Evolutionary conservation across 1,284 basidiomycete genomes (phyloP).

Genomic region (Heliocybe sulcata): DNA sequence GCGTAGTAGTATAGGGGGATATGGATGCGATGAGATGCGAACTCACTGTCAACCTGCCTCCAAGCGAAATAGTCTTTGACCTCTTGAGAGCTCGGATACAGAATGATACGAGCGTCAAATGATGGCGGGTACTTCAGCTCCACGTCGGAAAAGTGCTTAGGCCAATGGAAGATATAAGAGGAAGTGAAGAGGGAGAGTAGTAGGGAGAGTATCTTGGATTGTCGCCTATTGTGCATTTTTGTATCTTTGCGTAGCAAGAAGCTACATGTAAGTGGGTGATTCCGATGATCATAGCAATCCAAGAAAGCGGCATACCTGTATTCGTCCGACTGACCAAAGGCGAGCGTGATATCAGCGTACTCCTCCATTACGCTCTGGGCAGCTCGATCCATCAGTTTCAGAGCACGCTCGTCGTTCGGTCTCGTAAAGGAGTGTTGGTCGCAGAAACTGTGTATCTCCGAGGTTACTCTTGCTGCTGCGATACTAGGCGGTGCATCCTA

Average conservation of each 20-base stretch:
- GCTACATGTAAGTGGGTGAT: conserved; percentile 30
- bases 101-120: conserved; percentile 87
- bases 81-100: conserved; percentile 73
- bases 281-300: not conserved
- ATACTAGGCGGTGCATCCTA: not conserved
- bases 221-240: conserved; percentile 76
- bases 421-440: conserved; percentile 80
- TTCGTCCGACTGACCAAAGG: conserved; percentile 96
- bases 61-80: conserved; percentile 93
- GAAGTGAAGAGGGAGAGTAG: conserved; percentile 92
- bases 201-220: conserved; percentile 86
- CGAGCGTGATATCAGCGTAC: conserved; percentile 78
- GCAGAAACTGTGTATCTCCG: conserved; percentile 61
- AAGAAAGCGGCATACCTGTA: conserved; percentile 61
- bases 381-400: conserved; percentile 90
- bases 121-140: conserved; percentile 78
- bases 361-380: conserved; percentile 80
- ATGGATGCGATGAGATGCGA: not conserved
- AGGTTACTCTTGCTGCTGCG: not conserved
- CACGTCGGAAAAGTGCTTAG: conserved; percentile 66
- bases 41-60: conserved; percentile 92
- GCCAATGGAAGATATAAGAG: conserved; percentile 87
- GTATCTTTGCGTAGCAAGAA: conserved; percentile 81
- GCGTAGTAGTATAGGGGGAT: not conserved
- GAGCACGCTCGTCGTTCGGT: conserved; percentile 86